Conservation (phyloP, 169 alveolate species). For the Besnoitia besnoiti region DNA sequence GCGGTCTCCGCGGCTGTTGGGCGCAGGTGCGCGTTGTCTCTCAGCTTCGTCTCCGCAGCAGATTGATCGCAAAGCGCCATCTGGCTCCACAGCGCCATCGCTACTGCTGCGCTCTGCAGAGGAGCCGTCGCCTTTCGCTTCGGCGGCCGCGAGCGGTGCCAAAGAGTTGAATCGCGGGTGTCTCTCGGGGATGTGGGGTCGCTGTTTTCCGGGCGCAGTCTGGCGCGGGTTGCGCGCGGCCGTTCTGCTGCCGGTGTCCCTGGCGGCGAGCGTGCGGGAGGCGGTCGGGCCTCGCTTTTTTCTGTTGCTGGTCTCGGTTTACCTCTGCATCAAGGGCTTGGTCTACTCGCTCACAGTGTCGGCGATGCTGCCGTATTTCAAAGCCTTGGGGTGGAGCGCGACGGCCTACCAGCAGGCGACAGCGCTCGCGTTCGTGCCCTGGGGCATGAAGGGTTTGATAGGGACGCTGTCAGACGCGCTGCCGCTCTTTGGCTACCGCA, state of each 20-base stretch:
- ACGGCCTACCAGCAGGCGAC: constrained; percentile 40
- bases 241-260: not conserved
- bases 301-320: constrained; percentile 49
- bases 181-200: no score
- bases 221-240: not conserved
- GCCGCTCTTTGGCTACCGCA: constrained; percentile 52
- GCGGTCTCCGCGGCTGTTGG: no score
- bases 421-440: constrained; percentile 47
- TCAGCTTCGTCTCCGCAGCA: no score
- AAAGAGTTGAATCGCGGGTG: no score
- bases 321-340: constrained; percentile 52
- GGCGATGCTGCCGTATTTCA: constrained; percentile 49
- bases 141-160: no score
- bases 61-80: no score
- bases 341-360: constrained; percentile 27
- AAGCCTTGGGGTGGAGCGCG: constrained; percentile 3
- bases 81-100: no score
- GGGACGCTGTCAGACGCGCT: constrained; percentile 47
- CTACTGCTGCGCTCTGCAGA: no score
- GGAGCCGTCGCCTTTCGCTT: no score
- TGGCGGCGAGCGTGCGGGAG: not conserved
- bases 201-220: not conserved
- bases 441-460: constrained; percentile 60
- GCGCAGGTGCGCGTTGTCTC: no score
- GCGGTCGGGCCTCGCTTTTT: constrained; percentile 27